Evolutionary conservation across 371 early-diverging fungal species (phyloP).

Genomic region (Mortierella sp.): DNA sequence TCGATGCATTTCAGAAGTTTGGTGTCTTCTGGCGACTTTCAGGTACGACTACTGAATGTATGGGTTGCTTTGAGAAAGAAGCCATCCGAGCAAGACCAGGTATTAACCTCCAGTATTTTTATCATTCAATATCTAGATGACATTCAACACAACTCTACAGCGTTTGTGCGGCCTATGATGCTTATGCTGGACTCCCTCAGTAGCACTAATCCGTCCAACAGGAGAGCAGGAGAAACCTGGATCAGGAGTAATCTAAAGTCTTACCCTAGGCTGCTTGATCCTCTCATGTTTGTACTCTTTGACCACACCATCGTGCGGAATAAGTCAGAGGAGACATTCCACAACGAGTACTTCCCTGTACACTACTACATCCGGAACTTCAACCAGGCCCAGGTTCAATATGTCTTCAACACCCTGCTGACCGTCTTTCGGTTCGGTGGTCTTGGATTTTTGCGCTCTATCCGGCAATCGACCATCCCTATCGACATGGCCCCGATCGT

Average conservation of each 20-base stretch:
- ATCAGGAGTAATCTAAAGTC: conserved; percentile 74
- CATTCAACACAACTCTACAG: conserved; percentile 58
- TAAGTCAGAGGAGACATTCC: conserved; percentile 57
- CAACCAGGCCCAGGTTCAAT: conserved; percentile 77
- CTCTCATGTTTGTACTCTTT: conserved; percentile 69
- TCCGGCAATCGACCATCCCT: conserved; percentile 59
- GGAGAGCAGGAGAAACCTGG: conserved; percentile 81
- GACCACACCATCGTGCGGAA: conserved; percentile 67
- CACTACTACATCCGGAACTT: conserved; percentile 71
- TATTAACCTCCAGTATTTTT: neutral
- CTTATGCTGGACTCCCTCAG: conserved; percentile 77
- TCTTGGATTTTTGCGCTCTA: conserved; percentile 66
- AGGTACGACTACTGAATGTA: conserved; percentile 33
- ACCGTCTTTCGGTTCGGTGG: conserved; percentile 72
- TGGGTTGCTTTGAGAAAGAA: neutral
- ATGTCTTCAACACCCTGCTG: conserved; percentile 71
- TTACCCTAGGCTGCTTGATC: conserved; percentile 74
- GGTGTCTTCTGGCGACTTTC: conserved; percentile 80
- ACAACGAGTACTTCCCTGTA: conserved; percentile 62
- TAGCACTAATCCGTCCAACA: conserved; percentile 67
- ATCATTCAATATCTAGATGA: conserved; percentile 28
- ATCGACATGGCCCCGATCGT: conserved; percentile 36
- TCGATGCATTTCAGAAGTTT: conserved; percentile 68
- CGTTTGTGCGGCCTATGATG: conserved; percentile 81
- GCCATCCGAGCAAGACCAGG: too few relatives aligned